Base-by-base conservation (phyloP, 2,329 filamentous ascomycete species). In the Alternaria conjuncta region DNA sequence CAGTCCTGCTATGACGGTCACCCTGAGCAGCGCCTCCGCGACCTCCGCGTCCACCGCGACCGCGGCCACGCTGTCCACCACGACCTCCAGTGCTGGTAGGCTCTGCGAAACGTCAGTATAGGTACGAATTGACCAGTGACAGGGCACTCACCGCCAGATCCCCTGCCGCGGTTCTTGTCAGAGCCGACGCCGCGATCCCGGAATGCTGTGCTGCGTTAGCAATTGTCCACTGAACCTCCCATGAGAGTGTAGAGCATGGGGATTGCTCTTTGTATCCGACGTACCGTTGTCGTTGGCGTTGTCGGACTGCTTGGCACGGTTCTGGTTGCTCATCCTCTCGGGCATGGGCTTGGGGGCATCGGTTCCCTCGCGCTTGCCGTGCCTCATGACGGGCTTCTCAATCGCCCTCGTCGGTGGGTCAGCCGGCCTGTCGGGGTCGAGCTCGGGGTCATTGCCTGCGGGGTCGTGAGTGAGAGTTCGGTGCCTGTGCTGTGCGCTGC, bases 261-360 rank as follows among this genome's bases (percentile, higher is more conserved):
- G 30, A n/a, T 26, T n/a, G 30, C 36, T 30, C 41, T 15, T 26
- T 45, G 46, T 25, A 28, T 41, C 36, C 44, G 66, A 89, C 92
- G 83, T 86, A 97, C 95, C 94, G 86, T 89, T 92, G 82, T 97
- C 95, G 84, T 90, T 96, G 80, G 92, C 92, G 79, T 86, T 86
- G 81, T 86, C 86, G 71, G 85, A 87, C 86, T 73, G 70, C 63
- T 75, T 75, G 68, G 71, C 49, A 67, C 72, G 69, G 69, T 51
- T 67, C 66, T 70, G 68, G 71, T 69, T 67, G 67, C 64, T 74
- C 70, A 65, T 68, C 73, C 64, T 74, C 74, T 80, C 78, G 71
- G 66, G 75, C 65, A 78, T 75, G 72, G 79, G 81, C 68, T 63
- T 78, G 63, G 92, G 89, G 78, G 89, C 87, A 80, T 93, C 89